These are phyloP conservation scores for Silybum marianum DNA, from an alignment of 129 eudicot genomes.

Conservation along the genomic window DNA sequence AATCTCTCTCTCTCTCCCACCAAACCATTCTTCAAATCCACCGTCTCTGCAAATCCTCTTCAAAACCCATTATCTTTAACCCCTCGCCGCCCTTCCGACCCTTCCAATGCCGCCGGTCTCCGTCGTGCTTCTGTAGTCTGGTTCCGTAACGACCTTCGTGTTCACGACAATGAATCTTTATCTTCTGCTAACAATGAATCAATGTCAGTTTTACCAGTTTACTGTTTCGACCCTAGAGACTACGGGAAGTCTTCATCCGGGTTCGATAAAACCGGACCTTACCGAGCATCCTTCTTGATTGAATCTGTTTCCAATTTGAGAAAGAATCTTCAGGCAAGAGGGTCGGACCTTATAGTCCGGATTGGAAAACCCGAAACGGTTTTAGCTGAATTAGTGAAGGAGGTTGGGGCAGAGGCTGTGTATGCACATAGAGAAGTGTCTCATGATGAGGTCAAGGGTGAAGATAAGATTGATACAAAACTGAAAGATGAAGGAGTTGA, in stretches of 20 bases:
- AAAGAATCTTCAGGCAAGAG: slow-evolving; percentile 62
- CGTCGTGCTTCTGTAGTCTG: slow-evolving; percentile 77
- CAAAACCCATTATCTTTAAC: slow-evolving; percentile 59
- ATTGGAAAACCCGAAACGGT: slow-evolving; percentile 81
- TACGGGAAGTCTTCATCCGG: slow-evolving; percentile 84
- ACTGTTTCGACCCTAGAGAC: slow-evolving; percentile 88
- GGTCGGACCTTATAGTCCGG: slow-evolving; percentile 83
- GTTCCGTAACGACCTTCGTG: slow-evolving; percentile 90
- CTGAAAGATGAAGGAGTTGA: slow-evolving; percentile 88
- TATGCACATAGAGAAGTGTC: slow-evolving; percentile 80
- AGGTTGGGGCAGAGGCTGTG: slow-evolving; percentile 81
- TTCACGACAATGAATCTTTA: slow-evolving; percentile 76
- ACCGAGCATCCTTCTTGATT: slow-evolving; percentile 66
- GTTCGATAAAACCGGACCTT: slow-evolving; percentile 91
- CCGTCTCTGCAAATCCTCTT: slow-evolving; percentile 66
- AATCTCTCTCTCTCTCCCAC: slow-evolving; percentile 37
- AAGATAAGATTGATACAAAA: slow-evolving; percentile 58
- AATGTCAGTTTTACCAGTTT: slow-evolving; percentile 70
- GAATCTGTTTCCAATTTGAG: slow-evolving; percentile 69
- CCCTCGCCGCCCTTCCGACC: slow-evolving; percentile 84
- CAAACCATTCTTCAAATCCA: slow-evolving; percentile 49
- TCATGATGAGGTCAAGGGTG: slow-evolving; percentile 83
- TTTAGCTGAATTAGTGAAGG: slow-evolving; percentile 66
- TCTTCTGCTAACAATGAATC: slow-evolving; percentile 76
- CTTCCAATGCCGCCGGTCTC: slow-evolving; percentile 55